Evolutionary conservation across 2,329 filamentous ascomycete species (phyloP).

Genomic region (Endoconidiophora laricicola): DNA sequence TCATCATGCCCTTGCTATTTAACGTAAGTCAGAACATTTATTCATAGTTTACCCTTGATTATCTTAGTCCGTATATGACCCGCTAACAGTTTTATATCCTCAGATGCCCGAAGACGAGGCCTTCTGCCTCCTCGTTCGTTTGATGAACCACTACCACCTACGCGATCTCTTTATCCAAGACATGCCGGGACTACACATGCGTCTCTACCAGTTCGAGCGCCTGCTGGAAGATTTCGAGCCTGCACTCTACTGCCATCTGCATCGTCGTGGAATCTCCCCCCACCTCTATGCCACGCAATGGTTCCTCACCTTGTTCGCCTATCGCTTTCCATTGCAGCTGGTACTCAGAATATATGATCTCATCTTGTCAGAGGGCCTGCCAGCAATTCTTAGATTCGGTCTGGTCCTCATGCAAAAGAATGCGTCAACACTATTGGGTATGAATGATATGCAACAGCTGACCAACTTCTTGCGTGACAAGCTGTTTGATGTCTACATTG

Average conservation of each 20-base stretch:
- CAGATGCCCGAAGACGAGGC: slow-evolving; percentile 95
- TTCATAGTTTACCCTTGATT: not conserved
- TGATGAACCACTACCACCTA: slow-evolving; percentile 94
- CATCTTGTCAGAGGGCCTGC: slow-evolving; percentile 81
- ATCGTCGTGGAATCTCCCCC: slow-evolving; percentile 69
- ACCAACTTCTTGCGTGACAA: slow-evolving; percentile 87
- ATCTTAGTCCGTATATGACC: not conserved
- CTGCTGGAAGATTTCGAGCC: slow-evolving; percentile 88
- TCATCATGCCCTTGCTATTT: slow-evolving; percentile 90
- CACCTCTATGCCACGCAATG: slow-evolving; percentile 96
- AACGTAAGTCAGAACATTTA: slow-evolving; percentile 43
- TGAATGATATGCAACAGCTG: slow-evolving; percentile 82
- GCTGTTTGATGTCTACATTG: slow-evolving; percentile 92
- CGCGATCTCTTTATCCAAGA: slow-evolving; percentile 87
- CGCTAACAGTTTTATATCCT: slow-evolving; percentile 5
- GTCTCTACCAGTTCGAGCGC: slow-evolving; percentile 88
- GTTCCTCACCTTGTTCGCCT: slow-evolving; percentile 97
- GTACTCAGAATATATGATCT: slow-evolving; percentile 94
- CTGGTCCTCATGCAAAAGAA: slow-evolving; percentile 96
- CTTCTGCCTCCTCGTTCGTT: slow-evolving; percentile 75
- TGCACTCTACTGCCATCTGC: slow-evolving; percentile 84
- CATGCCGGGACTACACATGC: slow-evolving; percentile 89
- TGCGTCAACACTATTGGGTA: slow-evolving; percentile 53
- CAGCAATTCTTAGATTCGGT: slow-evolving; percentile 86
- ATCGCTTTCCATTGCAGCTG: slow-evolving; percentile 89